phyloP scores from a whole-genome alignment of 2,329 filamentous ascomycete species.

The Raffaelea albimanens region DNA sequence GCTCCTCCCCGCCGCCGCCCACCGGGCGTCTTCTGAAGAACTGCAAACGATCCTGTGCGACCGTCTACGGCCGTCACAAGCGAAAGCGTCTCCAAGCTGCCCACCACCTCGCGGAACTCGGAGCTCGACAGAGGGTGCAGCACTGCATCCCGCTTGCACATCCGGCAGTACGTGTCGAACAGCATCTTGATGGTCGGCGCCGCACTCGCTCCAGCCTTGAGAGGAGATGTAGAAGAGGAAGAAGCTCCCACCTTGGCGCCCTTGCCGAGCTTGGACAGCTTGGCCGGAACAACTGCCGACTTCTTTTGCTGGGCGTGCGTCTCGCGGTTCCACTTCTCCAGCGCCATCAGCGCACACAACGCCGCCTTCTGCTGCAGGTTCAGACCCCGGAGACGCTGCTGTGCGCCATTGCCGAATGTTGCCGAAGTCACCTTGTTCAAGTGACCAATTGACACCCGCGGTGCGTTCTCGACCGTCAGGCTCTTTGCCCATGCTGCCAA shows the following conservation, averaged over 20 bases:
- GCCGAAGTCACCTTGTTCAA: conserved; percentile 85
- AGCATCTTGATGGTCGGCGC: conserved; percentile 77
- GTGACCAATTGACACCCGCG: conserved; percentile 80
- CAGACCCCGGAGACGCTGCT: conserved; percentile 72
- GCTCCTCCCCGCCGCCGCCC: conserved; percentile 34
- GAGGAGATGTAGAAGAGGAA: too few species aligned
- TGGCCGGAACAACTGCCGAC: conserved; percentile 1
- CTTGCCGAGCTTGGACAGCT: conserved; percentile 20
- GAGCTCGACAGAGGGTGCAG: conserved; percentile 82
- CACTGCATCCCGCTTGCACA: conserved; percentile 82
- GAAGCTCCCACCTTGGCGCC: conserved; percentile 45
- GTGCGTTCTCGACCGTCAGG: conserved; percentile 69
- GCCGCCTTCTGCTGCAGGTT: conserved; percentile 97
- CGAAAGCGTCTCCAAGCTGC: conserved; percentile 80
- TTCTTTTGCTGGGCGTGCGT: conserved; percentile 26
- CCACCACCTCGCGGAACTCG: conserved; percentile 89
- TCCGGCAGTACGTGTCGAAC: conserved; percentile 70
- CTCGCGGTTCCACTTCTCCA: conserved; percentile 65
- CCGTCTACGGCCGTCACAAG: conserved; percentile 63
- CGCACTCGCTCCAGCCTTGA: conserved; percentile 15
- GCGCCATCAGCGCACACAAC: conserved; percentile 75
- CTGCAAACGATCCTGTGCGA: conserved; percentile 57
- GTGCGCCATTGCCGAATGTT: conserved; percentile 82
- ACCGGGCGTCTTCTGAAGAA: conserved; percentile 60
- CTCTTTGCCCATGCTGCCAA: conserved; percentile 42